A percentile compares a stretch with the other conserved stretches of the same genome.
Conservation (phyloP, 139 green algal genomes). For the Haematococcus sp. region DNA sequence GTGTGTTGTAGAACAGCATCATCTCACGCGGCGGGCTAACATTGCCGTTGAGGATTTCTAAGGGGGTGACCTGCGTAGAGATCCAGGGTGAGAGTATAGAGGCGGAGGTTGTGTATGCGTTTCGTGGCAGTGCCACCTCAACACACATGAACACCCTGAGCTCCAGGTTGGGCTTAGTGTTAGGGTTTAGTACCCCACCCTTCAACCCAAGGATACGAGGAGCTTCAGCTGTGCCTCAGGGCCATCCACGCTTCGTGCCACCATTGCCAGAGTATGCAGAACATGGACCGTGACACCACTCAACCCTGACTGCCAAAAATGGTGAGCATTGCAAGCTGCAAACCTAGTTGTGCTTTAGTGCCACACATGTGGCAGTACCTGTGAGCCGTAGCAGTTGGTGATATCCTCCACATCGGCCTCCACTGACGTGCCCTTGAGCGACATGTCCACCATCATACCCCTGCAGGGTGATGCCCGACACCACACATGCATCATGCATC, state of each 20-base stretch:
- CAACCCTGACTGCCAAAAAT: neutral
- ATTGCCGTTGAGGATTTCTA: slow-evolving; percentile 45
- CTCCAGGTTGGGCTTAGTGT: neutral
- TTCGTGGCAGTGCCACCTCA: too few species aligned
- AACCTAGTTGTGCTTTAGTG: too few species aligned
- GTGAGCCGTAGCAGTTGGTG: slow-evolving; percentile 39
- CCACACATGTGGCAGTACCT: too few species aligned
- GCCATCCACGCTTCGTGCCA: too few species aligned
- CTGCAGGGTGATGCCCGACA: slow-evolving; percentile 16
- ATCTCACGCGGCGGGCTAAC: slow-evolving; percentile 34
- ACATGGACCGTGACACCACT: too few species aligned
- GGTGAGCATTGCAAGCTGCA: too few species aligned
- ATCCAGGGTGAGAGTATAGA: neutral
- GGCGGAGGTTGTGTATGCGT: too few species aligned
- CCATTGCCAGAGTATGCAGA: too few species aligned
- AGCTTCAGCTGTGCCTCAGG: too few species aligned
- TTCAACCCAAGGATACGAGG: too few species aligned
- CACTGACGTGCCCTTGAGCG: slow-evolving; percentile 49
- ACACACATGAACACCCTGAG: neutral
- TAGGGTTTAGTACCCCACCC: too few species aligned
- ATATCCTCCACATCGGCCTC: slow-evolving; percentile 55
- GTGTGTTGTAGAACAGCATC: slow-evolving; percentile 35
- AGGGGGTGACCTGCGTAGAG: slow-evolving; percentile 31
- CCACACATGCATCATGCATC: neutral
- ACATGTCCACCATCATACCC: slow-evolving; percentile 55